Base-by-base conservation (phyloP, 495 filamentous ascomycete genomes). In the Penicillium steckii region DNA sequence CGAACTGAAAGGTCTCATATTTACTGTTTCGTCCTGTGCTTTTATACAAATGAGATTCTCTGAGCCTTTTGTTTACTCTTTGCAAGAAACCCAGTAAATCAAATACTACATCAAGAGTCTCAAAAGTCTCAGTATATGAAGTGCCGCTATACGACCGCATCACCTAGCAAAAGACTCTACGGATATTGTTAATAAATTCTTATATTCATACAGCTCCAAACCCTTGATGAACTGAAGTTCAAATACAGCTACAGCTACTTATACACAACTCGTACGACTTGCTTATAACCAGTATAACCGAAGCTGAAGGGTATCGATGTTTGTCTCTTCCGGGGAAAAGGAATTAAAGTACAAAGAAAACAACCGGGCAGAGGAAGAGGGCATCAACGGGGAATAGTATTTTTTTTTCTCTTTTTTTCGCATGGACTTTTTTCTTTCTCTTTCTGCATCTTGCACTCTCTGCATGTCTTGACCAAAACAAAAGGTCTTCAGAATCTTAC, bases 261-360 rank as follows among this genome's bases (percentile, higher is more conserved):
- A 15, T 37, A n/a, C n/a, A 23, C 38, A 41, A 23, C n/a, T n/a
- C n/a, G n/a, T n/a, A n/a, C n/a, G n/a, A n/a, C n/a, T n/a, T n/a
- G n/a, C n/a, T n/a, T n/a, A n/a, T n/a, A 41, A 41, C 13, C 38
- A 8, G 23, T 35, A 55, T 44, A 50, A 48, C 37, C 61, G 55
- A 67, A 66, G 61, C 56, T 71, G 66, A 65, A 73, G 70, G 71
- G 69, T 74, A 71, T 74, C 69, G 69, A 72, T 72, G 63, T 68
- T 69, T 64, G 62, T 59, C 60, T 66, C 66, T 61, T 40, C 49
- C 55, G 19, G 42, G 29, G 46, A 44, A 56, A 56, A 48, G 55
- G 41, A 62, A 62, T 35, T 61, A 59, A 58, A 63, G 60, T 64
- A 68, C 55, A 61, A 57, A 60, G 50, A 66, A 55, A 59, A 54